Evolutionary conservation across 352 stramenopile species (phyloP).

Genomic region (Phytophthora pseudosyringae): DNA sequence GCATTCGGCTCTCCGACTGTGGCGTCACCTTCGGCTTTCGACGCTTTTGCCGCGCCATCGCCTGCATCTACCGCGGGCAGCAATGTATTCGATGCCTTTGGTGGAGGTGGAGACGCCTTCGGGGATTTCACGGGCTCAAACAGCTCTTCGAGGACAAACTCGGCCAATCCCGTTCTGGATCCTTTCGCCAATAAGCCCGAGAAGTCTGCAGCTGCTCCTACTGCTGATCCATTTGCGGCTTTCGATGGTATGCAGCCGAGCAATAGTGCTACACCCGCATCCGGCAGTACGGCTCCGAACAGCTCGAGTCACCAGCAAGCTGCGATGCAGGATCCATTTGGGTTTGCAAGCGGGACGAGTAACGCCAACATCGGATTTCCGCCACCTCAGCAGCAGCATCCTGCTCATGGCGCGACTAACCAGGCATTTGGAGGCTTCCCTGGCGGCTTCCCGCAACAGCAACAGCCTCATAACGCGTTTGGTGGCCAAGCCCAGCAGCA

Average conservation of each 20-base stretch:
- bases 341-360: constrained; percentile 43
- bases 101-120: constrained; percentile 39
- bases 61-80: constrained; percentile 24
- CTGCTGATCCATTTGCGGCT: constrained; percentile 66
- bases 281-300: constrained; percentile 19
- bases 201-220: constrained; percentile 14
- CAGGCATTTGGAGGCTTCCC: constrained; percentile 36
- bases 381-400: constrained; percentile 32
- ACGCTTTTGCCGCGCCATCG: constrained; percentile 44
- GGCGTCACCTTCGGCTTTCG: constrained; percentile 30
- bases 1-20: constrained; percentile 37
- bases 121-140: constrained; percentile 38
- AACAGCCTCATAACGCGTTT: constrained; percentile 35
- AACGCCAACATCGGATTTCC: constrained; percentile 42
- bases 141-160: constrained; percentile 39
- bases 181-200: constrained; percentile 31
- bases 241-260: constrained; percentile 61
- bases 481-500: constrained; percentile 44
- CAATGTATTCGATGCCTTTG: constrained; percentile 49
- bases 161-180: constrained; percentile 38
- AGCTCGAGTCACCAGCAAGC: constrained; percentile 27
- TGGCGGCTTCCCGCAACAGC: constrained; percentile 30
- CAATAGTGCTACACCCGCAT: constrained; percentile 5
- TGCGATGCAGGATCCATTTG: constrained; percentile 55
- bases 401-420: constrained; percentile 4